These are phyloP conservation scores for Wallacemonas sp. DNA, from an alignment of 208 protist genomes.

Conservation along the genomic window DNA sequence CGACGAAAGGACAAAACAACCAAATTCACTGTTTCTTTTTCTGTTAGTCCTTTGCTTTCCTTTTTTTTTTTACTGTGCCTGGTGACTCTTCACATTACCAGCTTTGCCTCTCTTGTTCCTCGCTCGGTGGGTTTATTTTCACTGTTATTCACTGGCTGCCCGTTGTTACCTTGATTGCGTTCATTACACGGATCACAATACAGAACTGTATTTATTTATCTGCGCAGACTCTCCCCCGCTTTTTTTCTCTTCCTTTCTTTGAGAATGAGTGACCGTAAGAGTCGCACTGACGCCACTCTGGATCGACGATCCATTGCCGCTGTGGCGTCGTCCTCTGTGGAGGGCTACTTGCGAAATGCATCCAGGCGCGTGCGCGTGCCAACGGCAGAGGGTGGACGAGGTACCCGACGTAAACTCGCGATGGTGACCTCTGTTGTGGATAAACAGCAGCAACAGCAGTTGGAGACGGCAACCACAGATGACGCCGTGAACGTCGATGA, in stretches of 20 bases:
- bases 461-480: neutral
- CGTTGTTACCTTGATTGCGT: neutral
- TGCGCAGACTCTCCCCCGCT: too few relatives aligned
- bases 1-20: too few relatives aligned
- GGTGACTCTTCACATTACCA: too few relatives aligned
- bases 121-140: too few relatives aligned
- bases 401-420: slow-evolving; percentile 74
- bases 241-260: slow-evolving; percentile 7
- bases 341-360: slow-evolving; percentile 86
- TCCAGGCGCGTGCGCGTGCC: slow-evolving; percentile 74
- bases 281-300: neutral
- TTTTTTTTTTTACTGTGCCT: slow-evolving; percentile 29
- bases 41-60: neutral
- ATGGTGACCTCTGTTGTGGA: slow-evolving; percentile 75
- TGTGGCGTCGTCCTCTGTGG: slow-evolving; percentile 68
- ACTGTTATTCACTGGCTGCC: neutral
- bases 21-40: slow-evolving; percentile 6
- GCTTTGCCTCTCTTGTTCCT: too few relatives aligned
- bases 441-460: neutral
- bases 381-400: slow-evolving; percentile 69
- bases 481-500: slow-evolving; percentile 48
- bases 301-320: slow-evolving; percentile 43
- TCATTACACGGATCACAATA: too few relatives aligned
- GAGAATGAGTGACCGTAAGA: slow-evolving; percentile 10
- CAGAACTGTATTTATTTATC: too few relatives aligned